phyloP scores from a whole-genome alignment of 306 rosid species.

The Prunus salicina region DNA sequence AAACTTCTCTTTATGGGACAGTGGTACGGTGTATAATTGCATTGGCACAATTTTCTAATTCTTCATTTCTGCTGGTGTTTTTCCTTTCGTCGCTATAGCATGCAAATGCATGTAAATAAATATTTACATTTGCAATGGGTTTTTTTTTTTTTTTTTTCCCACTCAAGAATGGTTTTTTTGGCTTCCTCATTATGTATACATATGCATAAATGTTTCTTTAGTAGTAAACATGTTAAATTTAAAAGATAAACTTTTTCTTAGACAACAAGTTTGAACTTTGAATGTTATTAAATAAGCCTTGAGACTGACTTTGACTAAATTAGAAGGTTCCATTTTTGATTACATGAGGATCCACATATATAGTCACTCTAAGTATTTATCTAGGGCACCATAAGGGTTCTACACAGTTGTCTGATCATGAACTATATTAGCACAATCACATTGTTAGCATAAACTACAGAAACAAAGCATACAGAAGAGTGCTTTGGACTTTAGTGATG shows the following conservation, averaged over 20 bases:
- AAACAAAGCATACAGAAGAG: not conserved
- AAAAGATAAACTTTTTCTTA: not conserved
- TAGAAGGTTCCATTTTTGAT: not conserved
- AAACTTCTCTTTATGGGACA: conserved; percentile 82
- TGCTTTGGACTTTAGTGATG: not conserved
- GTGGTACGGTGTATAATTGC: conserved; percentile 49
- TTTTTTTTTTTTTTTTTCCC: no score
- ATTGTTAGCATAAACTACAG: not conserved
- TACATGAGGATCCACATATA: not conserved
- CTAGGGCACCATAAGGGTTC: not conserved
- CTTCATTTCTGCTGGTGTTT: not conserved
- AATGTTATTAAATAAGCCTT: not conserved
- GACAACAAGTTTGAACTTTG: not conserved
- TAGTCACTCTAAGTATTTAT: not conserved
- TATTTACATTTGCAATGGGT: not conserved
- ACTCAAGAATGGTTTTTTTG: not conserved
- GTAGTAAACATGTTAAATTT: not conserved
- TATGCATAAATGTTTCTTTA: not conserved
- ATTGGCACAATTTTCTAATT: not conserved
- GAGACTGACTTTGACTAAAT: not conserved
- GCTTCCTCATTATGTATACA: not conserved
- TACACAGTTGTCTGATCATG: not conserved
- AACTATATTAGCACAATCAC: not conserved
- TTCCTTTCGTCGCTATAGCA: not conserved
- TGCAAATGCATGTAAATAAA: no score